Conservation (phyloP, 169 alveolate genomes). For the Perkinsus chesapeaki region DNA sequence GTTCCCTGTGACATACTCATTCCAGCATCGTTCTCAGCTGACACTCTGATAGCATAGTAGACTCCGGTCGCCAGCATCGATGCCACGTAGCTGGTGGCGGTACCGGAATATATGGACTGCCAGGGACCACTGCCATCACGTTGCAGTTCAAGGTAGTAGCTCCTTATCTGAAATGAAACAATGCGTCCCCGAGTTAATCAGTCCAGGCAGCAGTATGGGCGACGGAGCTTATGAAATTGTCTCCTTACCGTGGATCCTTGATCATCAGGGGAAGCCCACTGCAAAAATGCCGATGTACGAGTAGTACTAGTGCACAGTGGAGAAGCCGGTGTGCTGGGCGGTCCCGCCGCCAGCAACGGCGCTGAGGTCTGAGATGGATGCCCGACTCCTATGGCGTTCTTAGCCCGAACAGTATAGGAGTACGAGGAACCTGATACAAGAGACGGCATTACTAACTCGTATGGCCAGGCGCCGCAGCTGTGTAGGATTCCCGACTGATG, state of each 20-base stretch:
- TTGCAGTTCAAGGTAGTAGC: not conserved
- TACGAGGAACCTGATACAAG: not conserved
- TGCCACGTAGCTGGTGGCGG: not conserved
- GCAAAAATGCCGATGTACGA: not conserved
- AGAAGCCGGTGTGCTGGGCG: not conserved
- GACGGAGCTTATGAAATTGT: too few relatives aligned
- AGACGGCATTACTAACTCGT: too few relatives aligned
- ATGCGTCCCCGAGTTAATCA: too few relatives aligned
- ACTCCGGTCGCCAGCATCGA: conserved; percentile 2
- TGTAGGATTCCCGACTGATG: too few relatives aligned
- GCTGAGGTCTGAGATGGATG: not conserved
- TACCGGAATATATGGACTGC: not conserved
- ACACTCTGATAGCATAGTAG: not conserved
- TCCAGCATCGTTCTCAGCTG: conserved; percentile 6
- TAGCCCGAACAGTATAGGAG: not conserved
- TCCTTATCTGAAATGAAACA: not conserved
- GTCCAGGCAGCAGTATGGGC: too few relatives aligned
- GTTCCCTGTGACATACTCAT: not conserved
- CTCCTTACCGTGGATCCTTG: not conserved
- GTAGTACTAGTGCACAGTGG: not conserved
- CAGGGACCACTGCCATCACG: not conserved
- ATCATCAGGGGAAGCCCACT: not conserved
- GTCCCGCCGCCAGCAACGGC: not conserved
- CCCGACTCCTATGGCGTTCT: not conserved
- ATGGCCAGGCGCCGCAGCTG: too few relatives aligned